Base-by-base conservation (phyloP, 2,329 filamentous ascomycete genomes). In the Colletotrichum horii region DNA sequence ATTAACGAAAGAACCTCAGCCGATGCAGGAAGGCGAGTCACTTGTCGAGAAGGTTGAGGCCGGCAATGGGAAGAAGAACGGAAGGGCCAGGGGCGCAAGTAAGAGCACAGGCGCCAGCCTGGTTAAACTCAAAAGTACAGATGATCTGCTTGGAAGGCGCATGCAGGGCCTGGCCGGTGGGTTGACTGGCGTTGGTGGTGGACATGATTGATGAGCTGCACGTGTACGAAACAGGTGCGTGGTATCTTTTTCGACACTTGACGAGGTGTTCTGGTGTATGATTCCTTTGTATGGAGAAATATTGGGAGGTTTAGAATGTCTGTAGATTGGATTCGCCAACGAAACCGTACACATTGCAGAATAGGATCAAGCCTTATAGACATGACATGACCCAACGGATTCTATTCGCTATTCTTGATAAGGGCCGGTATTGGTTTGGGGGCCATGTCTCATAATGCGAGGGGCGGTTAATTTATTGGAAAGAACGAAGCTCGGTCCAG, bases 111-210 rank as follows among this genome's bases (percentile, higher is more conserved):
- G 87, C 64, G 87, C 86, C 81, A 89, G 86, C 62, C 79, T 91
- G 34, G 83, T 90, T 16, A 90, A 88, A 83, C 84, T 92, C 65
- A 87, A 88, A 75, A 92, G 90, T 81, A 88, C 89, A 52, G 90
- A 92, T 74, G 90, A 92, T 78, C 79, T 92, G 78, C 84, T 92
- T 14, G 87, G 89, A 0, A 83, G 90, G 77, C 85, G 90, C 64
- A 92, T 92, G 90, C 87, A 91, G 73, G 90, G 90, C 2, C 84
- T 92, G 24, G 88, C 89, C 4, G 88, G 88, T 8, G 87, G 89
- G 0, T 79, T 92, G 80, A 90, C 89, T 28, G 88, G 90, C 15
- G 76, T 86, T 70, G 84, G 84, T 3, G 86, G 88, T 71, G 88
- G 89, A 22, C 84, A 85, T 43, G 74, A 76, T 26, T 74, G 32